Percentiles rank a stretch among this genome's conserved stretches.
Evolutionary conservation across 495 filamentous ascomycete genomes (phyloP).

Genomic region (Xylaria sp.): DNA sequence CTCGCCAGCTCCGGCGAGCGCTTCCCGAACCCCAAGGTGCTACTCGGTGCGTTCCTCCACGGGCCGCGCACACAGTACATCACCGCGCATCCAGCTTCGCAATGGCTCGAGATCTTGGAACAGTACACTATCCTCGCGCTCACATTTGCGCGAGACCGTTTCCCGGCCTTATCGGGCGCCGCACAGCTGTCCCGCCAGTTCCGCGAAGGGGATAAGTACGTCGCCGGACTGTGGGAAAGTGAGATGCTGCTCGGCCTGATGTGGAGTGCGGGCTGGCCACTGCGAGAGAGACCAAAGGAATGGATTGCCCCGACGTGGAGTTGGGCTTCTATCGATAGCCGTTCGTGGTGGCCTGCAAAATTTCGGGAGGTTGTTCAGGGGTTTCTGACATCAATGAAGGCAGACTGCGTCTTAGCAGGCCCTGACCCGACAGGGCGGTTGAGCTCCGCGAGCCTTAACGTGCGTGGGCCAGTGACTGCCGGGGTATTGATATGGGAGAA

Average conservation of each 20-base stretch:
- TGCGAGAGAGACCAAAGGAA: not conserved
- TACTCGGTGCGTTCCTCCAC: constrained; percentile 7
- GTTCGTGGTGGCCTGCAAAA: not conserved
- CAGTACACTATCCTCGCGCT: constrained; percentile 14
- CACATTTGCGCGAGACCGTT: constrained; percentile 13
- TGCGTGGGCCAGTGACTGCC: not conserved
- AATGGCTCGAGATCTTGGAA: constrained; percentile 15
- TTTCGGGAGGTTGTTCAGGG: not conserved
- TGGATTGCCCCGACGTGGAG: constrained; percentile 13
- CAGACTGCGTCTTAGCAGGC: not conserved
- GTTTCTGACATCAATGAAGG: not conserved
- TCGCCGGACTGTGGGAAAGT: constrained; percentile 13
- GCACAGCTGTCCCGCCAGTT: constrained; percentile 14
- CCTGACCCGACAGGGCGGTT: constrained; percentile 1
- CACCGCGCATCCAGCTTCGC: not conserved
- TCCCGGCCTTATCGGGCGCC: constrained; percentile 22
- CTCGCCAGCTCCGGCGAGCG: not conserved
- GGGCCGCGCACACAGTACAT: not conserved
- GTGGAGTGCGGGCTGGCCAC: not conserved
- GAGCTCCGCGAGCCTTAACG: not conserved
- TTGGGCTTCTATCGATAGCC: constrained; percentile 16
- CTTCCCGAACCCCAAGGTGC: not conserved
- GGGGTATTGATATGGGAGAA: not conserved
- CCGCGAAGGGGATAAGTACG: not conserved
- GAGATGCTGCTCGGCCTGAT: constrained; percentile 1